phyloP scores from a whole-genome alignment of 1,139 yeast genomes.

The Blastobotrys malaysiensis region DNA sequence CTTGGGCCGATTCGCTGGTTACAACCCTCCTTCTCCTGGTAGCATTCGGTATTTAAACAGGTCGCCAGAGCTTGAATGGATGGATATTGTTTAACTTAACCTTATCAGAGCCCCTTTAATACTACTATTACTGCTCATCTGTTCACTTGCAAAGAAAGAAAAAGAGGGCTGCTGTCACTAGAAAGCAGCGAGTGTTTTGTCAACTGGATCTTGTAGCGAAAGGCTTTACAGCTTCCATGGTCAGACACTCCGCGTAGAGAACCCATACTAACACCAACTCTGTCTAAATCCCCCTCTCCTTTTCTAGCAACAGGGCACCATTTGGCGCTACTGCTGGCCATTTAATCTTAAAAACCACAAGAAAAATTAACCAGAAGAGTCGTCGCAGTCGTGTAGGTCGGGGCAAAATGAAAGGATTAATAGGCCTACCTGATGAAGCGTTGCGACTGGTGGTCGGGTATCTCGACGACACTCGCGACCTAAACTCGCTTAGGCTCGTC shows the following conservation, averaged over 20 bases:
- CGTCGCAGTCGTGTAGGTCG: not conserved
- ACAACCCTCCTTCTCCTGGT: not conserved
- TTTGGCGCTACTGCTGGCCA: not conserved
- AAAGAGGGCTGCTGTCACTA: too few relatives aligned
- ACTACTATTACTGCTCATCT: not conserved
- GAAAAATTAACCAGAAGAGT: not conserved
- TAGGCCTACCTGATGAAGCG: slow-evolving; percentile 7
- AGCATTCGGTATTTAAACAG: not conserved
- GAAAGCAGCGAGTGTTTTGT: not conserved
- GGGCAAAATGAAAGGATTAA: slow-evolving; percentile 3
- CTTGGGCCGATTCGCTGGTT: not conserved
- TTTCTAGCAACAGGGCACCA: too few relatives aligned
- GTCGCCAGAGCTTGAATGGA: not conserved
- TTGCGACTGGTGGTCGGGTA: slow-evolving; percentile 2
- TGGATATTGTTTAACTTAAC: not conserved
- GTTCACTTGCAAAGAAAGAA: too few relatives aligned
- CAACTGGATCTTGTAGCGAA: not conserved
- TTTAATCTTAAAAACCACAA: not conserved
- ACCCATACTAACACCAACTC: not conserved
- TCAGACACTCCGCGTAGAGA: not conserved
- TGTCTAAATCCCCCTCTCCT: not conserved
- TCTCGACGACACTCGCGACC: slow-evolving; percentile 8
- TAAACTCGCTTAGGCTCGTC: slow-evolving; percentile 5
- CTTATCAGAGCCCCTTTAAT: not conserved
- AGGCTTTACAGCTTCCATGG: not conserved